These are phyloP conservation scores for Salix koriyanagi DNA, from an alignment of 345 rosid species.

Conservation along the genomic window DNA sequence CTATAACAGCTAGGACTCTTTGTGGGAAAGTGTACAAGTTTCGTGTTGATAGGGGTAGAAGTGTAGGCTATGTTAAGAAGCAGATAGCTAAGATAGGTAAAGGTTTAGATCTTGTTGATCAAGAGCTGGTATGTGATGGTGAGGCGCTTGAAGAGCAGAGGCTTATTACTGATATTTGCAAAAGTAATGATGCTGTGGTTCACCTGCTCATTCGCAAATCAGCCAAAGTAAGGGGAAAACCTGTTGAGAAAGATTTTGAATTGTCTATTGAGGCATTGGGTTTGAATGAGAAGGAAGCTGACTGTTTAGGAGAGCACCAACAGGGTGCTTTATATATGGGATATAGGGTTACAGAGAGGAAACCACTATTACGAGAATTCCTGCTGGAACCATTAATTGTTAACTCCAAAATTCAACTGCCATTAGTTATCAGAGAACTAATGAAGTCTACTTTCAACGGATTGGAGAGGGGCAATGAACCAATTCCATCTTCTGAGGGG, in stretches of 20 bases:
- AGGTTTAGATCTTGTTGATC: conserved; percentile 43
- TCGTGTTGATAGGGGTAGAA: conserved; percentile 54
- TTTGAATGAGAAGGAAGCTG: conserved; percentile 22
- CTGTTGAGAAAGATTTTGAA: conserved; percentile 51
- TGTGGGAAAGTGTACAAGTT: conserved; percentile 63
- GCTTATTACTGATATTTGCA: conserved; percentile 59
- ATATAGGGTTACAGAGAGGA: conserved; percentile 17
- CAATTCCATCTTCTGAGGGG: conserved; percentile 67
- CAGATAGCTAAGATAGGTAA: conserved; percentile 52
- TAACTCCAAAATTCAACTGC: conserved; percentile 38
- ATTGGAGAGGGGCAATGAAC: conserved; percentile 57
- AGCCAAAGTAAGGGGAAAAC: conserved; percentile 50
- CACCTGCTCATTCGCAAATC: conserved; percentile 56
- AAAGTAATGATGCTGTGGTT: conserved; percentile 47
- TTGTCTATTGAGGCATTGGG: conserved; percentile 41
- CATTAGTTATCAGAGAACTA: conserved; percentile 44
- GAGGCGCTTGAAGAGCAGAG: conserved; percentile 81
- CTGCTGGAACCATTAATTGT: conserved; percentile 56
- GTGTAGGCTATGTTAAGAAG: conserved; percentile 74
- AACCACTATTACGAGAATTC: conserved; percentile 27
- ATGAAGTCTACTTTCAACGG: conserved; percentile 60
- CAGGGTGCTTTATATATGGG: conserved; percentile 12
- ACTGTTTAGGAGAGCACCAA: conserved; percentile 21
- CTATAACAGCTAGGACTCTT: conserved; percentile 54
- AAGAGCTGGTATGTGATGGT: conserved; percentile 62